Conservation (phyloP, 2,329 filamentous ascomycete species). For the Ophiostoma ulmi region DNA sequence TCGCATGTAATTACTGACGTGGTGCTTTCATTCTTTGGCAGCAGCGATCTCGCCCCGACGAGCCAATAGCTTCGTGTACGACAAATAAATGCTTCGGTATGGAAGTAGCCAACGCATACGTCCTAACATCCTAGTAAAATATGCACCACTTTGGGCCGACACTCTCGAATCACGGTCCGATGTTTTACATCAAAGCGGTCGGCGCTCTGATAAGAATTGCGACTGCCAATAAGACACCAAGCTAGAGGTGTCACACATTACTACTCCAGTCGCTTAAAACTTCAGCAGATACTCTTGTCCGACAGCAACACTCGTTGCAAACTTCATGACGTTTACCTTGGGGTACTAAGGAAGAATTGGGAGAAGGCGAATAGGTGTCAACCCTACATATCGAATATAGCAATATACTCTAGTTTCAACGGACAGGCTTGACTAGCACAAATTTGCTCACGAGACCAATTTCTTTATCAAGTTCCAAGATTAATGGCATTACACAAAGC, state of each 20-base stretch:
- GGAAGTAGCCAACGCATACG: neutral
- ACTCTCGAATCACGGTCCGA: neutral
- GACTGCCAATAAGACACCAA: neutral
- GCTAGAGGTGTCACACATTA: neutral
- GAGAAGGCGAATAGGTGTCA: no score
- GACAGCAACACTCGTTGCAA: neutral
- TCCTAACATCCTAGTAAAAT: neutral
- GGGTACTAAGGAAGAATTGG: neutral
- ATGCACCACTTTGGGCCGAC: neutral
- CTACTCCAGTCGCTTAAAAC: neutral
- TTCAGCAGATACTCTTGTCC: neutral
- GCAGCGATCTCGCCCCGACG: conserved; percentile 1
- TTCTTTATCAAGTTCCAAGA: neutral
- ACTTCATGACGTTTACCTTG: neutral
- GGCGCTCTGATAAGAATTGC: neutral
- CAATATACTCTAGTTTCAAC: no score
- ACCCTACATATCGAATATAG: no score
- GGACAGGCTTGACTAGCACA: neutral
- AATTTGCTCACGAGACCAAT: neutral
- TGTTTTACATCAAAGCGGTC: neutral
- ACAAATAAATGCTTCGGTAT: neutral
- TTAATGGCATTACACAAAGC: neutral
- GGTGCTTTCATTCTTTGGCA: neutral
- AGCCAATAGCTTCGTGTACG: neutral
- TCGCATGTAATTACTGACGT: neutral